Evolutionary conservation across 306 rosid genomes (phyloP).

Genomic region (Lupinus albus): DNA sequence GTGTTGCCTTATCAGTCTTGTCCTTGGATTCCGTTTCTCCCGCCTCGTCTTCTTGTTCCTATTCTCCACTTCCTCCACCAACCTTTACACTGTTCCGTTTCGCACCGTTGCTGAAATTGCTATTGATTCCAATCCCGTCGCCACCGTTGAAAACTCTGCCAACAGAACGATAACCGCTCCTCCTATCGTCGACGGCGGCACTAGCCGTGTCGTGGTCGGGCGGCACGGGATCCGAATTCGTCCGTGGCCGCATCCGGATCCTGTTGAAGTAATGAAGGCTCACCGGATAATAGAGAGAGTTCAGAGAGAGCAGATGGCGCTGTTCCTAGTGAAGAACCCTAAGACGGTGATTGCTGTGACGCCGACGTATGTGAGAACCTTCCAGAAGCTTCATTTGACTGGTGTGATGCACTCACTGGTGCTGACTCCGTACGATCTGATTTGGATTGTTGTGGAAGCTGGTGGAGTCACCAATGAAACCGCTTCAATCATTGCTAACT

Average conservation of each 20-base stretch:
- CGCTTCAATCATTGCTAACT: slow-evolving; percentile 68
- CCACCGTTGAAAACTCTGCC: slow-evolving; percentile 39
- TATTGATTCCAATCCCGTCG: slow-evolving; percentile 38
- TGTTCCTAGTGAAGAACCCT: slow-evolving; percentile 83
- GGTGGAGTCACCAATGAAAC: slow-evolving; percentile 90
- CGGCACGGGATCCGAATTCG: slow-evolving; percentile 99
- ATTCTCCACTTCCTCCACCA: slow-evolving; percentile 72
- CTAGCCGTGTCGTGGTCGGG: slow-evolving; percentile 89
- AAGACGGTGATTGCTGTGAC: slow-evolving; percentile 72
- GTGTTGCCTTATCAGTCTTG: slow-evolving; percentile 87
- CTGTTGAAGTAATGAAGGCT: slow-evolving; percentile 92
- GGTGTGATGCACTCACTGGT: slow-evolving; percentile 94
- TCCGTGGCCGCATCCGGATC: slow-evolving; percentile 99
- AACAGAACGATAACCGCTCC: slow-evolving; percentile 42
- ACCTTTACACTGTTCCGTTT: slow-evolving; percentile 68
- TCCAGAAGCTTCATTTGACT: slow-evolving; percentile 87
- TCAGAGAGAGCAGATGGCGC: slow-evolving; percentile 85
- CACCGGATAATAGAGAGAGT: slow-evolving; percentile 87
- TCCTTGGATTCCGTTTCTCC: slow-evolving; percentile 94
- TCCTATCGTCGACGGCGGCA: slow-evolving; percentile 48
- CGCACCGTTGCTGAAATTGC: slow-evolving; percentile 59
- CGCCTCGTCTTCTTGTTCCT: slow-evolving; percentile 92
- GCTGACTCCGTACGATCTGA: slow-evolving; percentile 81
- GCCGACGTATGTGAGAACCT: slow-evolving; percentile 88
- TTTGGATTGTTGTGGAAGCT: slow-evolving; percentile 96